phyloP scores from a whole-genome alignment of 495 filamentous ascomycete genomes.

The Thermochaetoides thermophila region DNA sequence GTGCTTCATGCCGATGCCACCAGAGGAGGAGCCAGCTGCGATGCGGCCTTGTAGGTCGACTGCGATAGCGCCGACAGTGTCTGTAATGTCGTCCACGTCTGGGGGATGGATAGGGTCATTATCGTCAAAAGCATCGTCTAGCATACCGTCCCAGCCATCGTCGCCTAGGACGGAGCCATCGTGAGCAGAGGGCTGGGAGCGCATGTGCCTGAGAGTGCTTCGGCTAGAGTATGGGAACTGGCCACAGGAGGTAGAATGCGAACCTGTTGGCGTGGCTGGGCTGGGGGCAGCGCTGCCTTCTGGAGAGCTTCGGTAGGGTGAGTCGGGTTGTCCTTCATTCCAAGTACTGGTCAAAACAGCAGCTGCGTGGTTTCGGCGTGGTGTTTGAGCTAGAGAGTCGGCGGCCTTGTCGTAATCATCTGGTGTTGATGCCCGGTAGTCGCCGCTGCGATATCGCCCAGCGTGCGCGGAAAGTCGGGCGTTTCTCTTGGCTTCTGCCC shows the following conservation, averaged over 20 bases:
- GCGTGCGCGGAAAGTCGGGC: not conserved
- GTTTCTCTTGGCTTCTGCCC: conserved; percentile 26
- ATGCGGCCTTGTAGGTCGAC: conserved; percentile 75
- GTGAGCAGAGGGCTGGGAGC: conserved; percentile 5
- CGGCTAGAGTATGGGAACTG: conserved; percentile 4
- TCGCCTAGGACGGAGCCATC: conserved; percentile 12
- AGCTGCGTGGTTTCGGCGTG: conserved; percentile 31
- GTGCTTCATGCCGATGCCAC: conserved; percentile 98
- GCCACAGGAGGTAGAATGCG: too few relatives aligned
- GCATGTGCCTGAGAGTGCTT: not conserved
- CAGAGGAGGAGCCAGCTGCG: conserved; percentile 92
- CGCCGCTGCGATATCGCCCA: conserved; percentile 4
- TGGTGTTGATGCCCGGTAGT: conserved; percentile 4
- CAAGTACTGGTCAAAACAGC: conserved; percentile 41
- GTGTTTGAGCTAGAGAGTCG: conserved; percentile 1
- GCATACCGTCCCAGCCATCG: conserved; percentile 1
- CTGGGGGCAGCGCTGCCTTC: too few relatives aligned
- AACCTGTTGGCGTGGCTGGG: too few relatives aligned
- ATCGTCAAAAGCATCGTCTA: conserved; percentile 1
- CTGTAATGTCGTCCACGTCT: conserved; percentile 50
- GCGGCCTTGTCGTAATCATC: conserved; percentile 13
- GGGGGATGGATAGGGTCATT: not conserved
- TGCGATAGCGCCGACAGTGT: conserved; percentile 91
- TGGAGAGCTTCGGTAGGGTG: conserved; percentile 26
- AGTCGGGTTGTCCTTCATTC: conserved; percentile 45